Evolutionary conservation across 1,284 basidiomycete species (phyloP), one percentile per base, ranked within the genome.

Genomic region (Tylopilus sp.): DNA sequence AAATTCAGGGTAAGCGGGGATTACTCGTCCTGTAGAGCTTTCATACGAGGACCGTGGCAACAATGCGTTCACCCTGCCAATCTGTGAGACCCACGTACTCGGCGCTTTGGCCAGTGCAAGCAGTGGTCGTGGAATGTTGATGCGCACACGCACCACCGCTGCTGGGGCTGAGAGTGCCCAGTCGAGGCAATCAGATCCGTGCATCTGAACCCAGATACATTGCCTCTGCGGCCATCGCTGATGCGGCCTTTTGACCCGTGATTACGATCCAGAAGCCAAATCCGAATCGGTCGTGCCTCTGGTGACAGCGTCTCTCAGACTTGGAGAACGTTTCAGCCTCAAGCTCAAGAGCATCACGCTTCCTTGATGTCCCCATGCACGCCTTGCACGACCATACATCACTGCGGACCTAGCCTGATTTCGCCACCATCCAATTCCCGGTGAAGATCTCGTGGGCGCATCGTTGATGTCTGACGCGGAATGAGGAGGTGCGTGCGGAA

Each of bases 1-100:
- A 67, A 63, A 58, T 66, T 68, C 67, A 69, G 64, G 65, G 67
- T 59, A n/a, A 48, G 49, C 65, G 66, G 65, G 66, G 65, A 67
- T 70, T 70, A 70, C 66, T 52, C 57, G 43, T 59, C 58, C 26
- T 53, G 53, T 56, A 52, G 51, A 42, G 41, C 57, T 49, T 54
- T 53, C 61, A 52, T 48, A 58, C n/a, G n/a, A 15, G 57, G 28
- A 53, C 41, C 54, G 54, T 65, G 64, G 52, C 48, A 56, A 45
- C 49, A 43, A 50, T 22, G 37, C 33, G 40, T 43, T 50, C 36
- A 26, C 32, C 53, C 31, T 40, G 42, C 42, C 47, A 59, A 43
- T 49, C 33, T n/a, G 15, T 28, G 14, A n/a, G 29, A 35, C 33
- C 50, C 48, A 29, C 33, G 20, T n/a, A 26, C 35, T 39, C n/a